Evolutionary conservation across 169 alveolate species (phyloP).

Genomic region (Eimeria necatrix): DNA sequence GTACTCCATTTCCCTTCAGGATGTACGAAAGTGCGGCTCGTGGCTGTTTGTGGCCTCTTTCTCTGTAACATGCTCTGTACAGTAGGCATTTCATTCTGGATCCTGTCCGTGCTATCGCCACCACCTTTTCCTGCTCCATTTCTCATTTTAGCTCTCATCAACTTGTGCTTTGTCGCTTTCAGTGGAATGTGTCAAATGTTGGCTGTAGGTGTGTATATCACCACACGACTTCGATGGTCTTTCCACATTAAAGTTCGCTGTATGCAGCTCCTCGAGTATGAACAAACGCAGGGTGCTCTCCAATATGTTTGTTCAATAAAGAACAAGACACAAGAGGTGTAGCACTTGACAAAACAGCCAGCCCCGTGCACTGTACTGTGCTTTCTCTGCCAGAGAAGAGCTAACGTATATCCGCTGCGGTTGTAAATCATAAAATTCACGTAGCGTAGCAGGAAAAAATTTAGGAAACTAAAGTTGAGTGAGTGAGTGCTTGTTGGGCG

Average conservation of each 20-base stretch:
- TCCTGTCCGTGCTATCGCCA: neutral
- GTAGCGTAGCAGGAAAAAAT: too few species aligned
- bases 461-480: too few species aligned
- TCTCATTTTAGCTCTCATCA: constrained; percentile 20
- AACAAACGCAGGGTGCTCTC: too few species aligned
- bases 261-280: neutral
- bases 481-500: too few species aligned
- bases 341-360: neutral
- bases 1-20: constrained; percentile 13
- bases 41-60: constrained; percentile 72
- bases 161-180: neutral
- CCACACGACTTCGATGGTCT: constrained; percentile 4
- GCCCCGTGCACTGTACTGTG: constrained; percentile 5
- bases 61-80: neutral
- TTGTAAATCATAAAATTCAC: too few species aligned
- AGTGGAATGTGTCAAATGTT: neutral
- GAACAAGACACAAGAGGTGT: too few species aligned
- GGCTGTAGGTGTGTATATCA: neutral
- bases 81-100: neutral
- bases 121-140: constrained; percentile 6
- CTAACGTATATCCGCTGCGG: too few species aligned
- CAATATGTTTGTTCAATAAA: too few species aligned
- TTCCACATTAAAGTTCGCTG: constrained; percentile 13
- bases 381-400: too few species aligned
- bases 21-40: constrained; percentile 11